phyloP scores from a whole-genome alignment of 495 filamentous ascomycete genomes.

The Hypoxylon intermedium region DNA sequence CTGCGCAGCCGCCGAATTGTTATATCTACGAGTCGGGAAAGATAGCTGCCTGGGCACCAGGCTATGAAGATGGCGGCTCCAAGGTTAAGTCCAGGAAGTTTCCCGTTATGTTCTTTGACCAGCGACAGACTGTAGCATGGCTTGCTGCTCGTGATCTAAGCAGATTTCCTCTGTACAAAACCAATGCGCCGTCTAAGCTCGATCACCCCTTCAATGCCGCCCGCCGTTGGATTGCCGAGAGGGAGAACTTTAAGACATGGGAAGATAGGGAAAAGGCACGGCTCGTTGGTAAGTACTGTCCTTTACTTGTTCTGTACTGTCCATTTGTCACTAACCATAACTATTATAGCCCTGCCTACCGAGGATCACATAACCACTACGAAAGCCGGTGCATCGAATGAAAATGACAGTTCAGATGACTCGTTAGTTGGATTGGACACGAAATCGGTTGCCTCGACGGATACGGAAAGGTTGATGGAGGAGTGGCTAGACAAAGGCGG shows the following conservation, averaged over 20 bases:
- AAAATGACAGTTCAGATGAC: conserved; percentile 4
- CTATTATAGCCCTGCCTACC: background rate
- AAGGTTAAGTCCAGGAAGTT: conserved; percentile 48
- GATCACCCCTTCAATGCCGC: conserved; percentile 38
- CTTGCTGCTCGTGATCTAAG: conserved; percentile 26
- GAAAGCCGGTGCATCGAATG: background rate
- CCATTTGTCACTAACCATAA: background rate
- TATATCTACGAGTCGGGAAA: conserved; percentile 41
- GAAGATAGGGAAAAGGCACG: conserved; percentile 29
- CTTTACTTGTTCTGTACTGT: background rate
- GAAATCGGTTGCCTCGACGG: background rate
- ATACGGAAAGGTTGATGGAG: conserved; percentile 26
- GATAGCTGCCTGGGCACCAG: conserved; percentile 50
- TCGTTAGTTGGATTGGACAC: conserved; percentile 3
- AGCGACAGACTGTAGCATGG: conserved; percentile 28
- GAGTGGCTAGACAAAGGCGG: conserved; percentile 24
- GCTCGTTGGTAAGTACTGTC: conserved; percentile 1
- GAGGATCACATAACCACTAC: background rate
- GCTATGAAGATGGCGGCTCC: conserved; percentile 48
- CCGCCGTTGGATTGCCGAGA: conserved; percentile 40
- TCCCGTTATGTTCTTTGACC: conserved; percentile 53
- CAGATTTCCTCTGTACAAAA: conserved; percentile 33
- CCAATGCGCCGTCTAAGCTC: background rate
- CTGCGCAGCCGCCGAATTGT: conserved; percentile 41
- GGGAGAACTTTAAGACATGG: conserved; percentile 36